phyloP scores from a whole-genome alignment of 805 yeast genomes.

The Pichia ethanolica region DNA sequence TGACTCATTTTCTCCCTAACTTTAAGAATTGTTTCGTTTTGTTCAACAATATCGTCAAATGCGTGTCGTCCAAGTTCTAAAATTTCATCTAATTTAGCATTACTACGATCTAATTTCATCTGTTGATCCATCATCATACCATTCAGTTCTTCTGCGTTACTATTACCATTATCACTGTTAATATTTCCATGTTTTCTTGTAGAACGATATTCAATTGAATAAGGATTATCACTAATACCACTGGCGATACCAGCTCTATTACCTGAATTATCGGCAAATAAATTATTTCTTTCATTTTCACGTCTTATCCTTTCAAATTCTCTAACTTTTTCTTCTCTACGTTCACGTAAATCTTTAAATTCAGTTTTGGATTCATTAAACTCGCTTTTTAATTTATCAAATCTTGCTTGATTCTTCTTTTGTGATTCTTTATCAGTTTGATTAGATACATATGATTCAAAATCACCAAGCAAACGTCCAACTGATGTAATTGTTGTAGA shows the following conservation, averaged over 20 bases:
- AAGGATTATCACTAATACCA: conserved; percentile 41
- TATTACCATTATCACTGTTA: conserved; percentile 22
- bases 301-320: conserved; percentile 40
- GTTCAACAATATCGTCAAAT: conserved; percentile 78
- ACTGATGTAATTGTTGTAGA: conserved; percentile 76
- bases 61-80: conserved; percentile 84
- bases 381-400: conserved; percentile 48
- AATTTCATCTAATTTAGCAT: conserved; percentile 80
- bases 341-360: conserved; percentile 46
- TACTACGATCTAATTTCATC: conserved; percentile 51
- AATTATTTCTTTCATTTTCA: conserved; percentile 8
- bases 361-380: conserved; percentile 38
- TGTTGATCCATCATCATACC: conserved; percentile 67
- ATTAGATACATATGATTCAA: conserved; percentile 35
- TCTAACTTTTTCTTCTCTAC: conserved; percentile 46
- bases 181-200: not conserved
- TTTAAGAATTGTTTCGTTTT: conserved; percentile 60
- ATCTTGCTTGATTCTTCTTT: conserved; percentile 53
- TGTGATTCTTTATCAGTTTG: conserved; percentile 51
- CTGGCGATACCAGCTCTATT: conserved; percentile 17
- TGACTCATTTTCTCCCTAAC: conserved; percentile 60
- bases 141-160: conserved; percentile 34
- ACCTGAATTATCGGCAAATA: conserved; percentile 27
- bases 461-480: conserved; percentile 57
- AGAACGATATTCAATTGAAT: conserved; percentile 23